Conservation (phyloP, 2,329 filamentous ascomycete genomes). For the Arthrobotrys conoides region DNA sequence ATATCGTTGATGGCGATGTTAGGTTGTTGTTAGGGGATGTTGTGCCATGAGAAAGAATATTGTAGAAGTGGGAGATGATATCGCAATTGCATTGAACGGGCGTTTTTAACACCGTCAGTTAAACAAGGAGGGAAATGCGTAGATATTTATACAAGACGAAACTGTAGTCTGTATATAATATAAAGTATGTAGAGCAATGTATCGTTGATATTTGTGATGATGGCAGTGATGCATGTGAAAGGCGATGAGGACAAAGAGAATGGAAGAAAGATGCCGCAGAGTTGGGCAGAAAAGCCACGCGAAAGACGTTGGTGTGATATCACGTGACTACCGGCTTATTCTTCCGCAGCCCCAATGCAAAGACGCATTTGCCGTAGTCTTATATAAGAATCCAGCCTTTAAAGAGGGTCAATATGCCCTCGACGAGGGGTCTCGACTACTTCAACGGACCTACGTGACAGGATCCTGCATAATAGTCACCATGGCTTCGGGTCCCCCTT, state of each 20-base stretch:
- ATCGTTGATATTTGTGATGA: background rate
- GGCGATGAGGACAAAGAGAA: conserved; percentile 14
- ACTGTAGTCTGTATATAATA: background rate
- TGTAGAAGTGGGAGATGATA: conserved; percentile 3
- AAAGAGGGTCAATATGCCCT: background rate
- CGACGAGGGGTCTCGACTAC: background rate
- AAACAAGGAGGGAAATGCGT: background rate
- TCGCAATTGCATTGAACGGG: conserved; percentile 35
- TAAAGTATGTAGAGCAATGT: no score
- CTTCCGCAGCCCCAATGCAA: no score
- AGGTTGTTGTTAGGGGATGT: conserved; percentile 2
- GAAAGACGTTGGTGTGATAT: background rate
- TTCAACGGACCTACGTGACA: background rate
- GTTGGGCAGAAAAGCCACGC: background rate
- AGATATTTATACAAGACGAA: background rate
- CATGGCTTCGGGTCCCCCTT: background rate
- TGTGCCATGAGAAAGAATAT: conserved; percentile 3
- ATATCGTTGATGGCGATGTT: background rate
- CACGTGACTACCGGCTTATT: background rate
- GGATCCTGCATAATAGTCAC: background rate
- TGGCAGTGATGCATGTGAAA: background rate
- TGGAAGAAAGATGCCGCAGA: conserved; percentile 3
- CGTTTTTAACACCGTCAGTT: background rate
- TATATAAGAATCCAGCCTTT: background rate
- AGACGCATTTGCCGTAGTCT: background rate